Conservation (phyloP, 371 early-diverging fungal genomes). For the Phascolomyces articulosus region DNA sequence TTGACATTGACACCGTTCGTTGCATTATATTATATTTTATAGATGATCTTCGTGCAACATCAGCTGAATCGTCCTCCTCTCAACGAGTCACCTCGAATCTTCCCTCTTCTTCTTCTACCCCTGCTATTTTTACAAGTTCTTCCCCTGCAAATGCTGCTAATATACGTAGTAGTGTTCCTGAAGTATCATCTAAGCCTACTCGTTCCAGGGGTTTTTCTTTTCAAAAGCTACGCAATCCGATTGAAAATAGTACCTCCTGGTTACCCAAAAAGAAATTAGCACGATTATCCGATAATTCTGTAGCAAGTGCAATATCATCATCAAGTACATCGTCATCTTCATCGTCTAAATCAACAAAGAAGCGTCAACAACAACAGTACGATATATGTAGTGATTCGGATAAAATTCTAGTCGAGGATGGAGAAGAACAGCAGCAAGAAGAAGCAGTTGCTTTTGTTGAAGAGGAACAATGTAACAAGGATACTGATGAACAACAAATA, state of each 20-base stretch:
- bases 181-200: not conserved
- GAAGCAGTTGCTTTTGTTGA: no score
- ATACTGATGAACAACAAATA: not conserved
- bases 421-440: no score
- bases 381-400: not conserved
- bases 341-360: not conserved
- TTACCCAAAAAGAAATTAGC: not conserved
- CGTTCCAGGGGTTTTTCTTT: not conserved
- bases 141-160: not conserved
- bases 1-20: no score
- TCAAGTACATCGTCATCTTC: not conserved
- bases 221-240: not conserved
- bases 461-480: not conserved
- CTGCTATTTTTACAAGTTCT: not conserved
- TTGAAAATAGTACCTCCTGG: not conserved
- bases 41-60: not conserved
- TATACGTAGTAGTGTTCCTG: not conserved
- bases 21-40: no score
- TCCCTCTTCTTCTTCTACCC: not conserved
- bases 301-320: not conserved
- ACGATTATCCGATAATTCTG: not conserved
- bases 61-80: not conserved
- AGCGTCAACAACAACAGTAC: not conserved
- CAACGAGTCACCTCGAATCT: no score
- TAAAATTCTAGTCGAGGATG: not conserved